Evolutionary conservation across 1,139 yeast species (phyloP).

Genomic region (Yamadazyma oceani): DNA sequence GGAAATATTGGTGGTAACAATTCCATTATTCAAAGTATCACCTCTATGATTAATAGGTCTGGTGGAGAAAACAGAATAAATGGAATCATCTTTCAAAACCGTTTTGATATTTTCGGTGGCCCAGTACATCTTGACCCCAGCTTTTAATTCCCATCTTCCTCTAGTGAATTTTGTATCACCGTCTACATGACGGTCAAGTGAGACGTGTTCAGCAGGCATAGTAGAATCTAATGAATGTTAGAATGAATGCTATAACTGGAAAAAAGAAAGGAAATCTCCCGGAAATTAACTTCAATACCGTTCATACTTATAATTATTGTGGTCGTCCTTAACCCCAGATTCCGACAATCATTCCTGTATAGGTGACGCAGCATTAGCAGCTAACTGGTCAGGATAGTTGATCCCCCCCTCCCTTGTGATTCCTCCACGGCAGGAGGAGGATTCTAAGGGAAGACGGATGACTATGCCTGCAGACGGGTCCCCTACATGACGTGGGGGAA

Average conservation of each 20-base stretch:
- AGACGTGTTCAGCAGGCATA: constrained; percentile 15
- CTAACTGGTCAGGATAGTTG: too few species aligned
- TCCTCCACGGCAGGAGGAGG: too few species aligned
- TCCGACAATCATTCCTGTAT: constrained; percentile 1
- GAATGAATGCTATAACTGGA: too few species aligned
- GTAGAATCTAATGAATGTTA: not conserved
- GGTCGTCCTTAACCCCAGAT: not conserved
- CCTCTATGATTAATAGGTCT: constrained; percentile 26
- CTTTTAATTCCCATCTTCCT: constrained; percentile 30
- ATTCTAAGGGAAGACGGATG: too few species aligned
- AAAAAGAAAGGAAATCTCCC: too few species aligned
- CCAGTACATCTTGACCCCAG: constrained; percentile 29
- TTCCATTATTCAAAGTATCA: constrained; percentile 30
- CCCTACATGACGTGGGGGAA: too few species aligned
- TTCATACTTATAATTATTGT: not conserved
- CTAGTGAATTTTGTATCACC: constrained; percentile 25
- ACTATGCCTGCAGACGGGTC: too few species aligned
- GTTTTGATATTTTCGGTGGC: constrained; percentile 30
- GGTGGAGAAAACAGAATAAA: constrained; percentile 25
- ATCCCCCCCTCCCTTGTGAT: too few species aligned
- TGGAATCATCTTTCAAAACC: constrained; percentile 12
- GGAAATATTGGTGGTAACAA: constrained; percentile 24
- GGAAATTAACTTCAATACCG: too few species aligned
- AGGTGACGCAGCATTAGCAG: too few species aligned
- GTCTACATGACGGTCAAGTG: constrained; percentile 25